Base-by-base conservation (phyloP, 2,329 filamentous ascomycete species). In the Aspergillus glaucus region DNA sequence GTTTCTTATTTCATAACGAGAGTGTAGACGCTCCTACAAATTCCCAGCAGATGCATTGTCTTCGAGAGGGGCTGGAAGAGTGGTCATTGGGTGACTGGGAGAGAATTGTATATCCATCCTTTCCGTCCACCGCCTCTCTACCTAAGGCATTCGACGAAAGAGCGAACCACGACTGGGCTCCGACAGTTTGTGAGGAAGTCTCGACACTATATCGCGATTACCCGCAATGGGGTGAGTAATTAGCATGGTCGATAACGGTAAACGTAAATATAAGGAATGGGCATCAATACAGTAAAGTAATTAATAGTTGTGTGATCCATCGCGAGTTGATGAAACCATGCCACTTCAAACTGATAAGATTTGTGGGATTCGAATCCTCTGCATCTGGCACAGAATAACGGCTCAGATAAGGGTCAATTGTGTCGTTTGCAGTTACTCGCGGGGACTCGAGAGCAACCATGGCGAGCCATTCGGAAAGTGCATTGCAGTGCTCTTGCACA, bases 381-480 rank as follows among this genome's bases (percentile, higher is more conserved):
- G 50, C 52, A 6, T 63, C 59, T 9, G 70, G 68, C 4, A 72
- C 64, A 19, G 54, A 54, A 51, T 75, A 75, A 12, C 72, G 69
- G 52, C 69, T 68, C 21, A 75, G 58, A 51, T 69, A 75, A 7
- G 71, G 65, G 47, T 75, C 73, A 26, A 73, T 62, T 12, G 59
- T 53, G 51, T 75, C 70, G 36, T 62, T 55, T 14, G 55, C 58
- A 32, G 55, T 55, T 3, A 76, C 55, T 15, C 69, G 63, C 12
- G 68, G 66, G 12, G 73, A 74, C 9, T 58, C 55, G 12, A 76
- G 61, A 14, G 75, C 71, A 5, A 86, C 68, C 43, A 82, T 72
- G 6, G 74, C 81, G 17, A 86, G 68, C 82, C 83, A 88, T 66
- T 85, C 79, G 37, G 77, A 75, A 19, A 82, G 55, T n/a, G 77